Percentiles rank a stretch among this genome's conserved stretches.
Evolutionary conservation across 2,329 filamentous ascomycete genomes (phyloP).

Genomic region (Emmonsia crescens): DNA sequence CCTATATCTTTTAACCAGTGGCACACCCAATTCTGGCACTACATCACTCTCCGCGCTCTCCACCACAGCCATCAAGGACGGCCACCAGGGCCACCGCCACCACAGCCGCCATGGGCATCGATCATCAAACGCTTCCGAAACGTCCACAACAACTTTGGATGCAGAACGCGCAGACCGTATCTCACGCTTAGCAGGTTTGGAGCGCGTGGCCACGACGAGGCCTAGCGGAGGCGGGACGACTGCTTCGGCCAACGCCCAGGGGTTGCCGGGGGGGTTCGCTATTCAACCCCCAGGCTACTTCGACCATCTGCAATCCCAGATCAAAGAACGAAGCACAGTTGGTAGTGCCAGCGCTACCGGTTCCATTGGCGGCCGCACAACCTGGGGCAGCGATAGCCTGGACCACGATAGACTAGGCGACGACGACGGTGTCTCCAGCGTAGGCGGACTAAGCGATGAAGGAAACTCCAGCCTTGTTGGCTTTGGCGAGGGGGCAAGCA

Average conservation of each 20-base stretch:
- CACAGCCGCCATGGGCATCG: constrained; percentile 44
- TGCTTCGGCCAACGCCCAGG: constrained; percentile 1
- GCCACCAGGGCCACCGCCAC: constrained; percentile 70
- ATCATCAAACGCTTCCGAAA: constrained; percentile 44
- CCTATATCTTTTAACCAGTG: constrained; percentile 41
- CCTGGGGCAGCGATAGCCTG: constrained; percentile 50
- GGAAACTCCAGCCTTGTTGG: constrained; percentile 74
- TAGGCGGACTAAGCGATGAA: constrained; percentile 77
- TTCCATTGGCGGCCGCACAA: constrained; percentile 55
- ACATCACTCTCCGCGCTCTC: constrained; percentile 86
- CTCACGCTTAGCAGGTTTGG: constrained; percentile 83
- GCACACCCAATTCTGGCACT: constrained; percentile 84
- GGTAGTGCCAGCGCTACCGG: constrained; percentile 79
- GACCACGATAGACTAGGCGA: constrained; percentile 63
- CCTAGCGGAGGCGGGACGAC: constrained; percentile 22
- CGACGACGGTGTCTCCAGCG: constrained; percentile 50
- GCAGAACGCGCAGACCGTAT: constrained; percentile 92
- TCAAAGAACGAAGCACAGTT: constrained; percentile 79
- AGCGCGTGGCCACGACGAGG: constrained; percentile 70
- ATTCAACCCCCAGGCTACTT: constrained; percentile 53
- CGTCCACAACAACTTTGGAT: constrained; percentile 65
- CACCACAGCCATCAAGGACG: constrained; percentile 92
- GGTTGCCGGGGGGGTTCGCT: not conserved
- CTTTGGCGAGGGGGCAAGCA: constrained; percentile 84
- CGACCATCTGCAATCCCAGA: constrained; percentile 42